A percentile compares a stretch with the other conserved stretches of the same genome.
These are phyloP conservation scores for Cynanchum wilfordii DNA, from an alignment of 257 asterid genomes.

Conservation along the genomic window DNA sequence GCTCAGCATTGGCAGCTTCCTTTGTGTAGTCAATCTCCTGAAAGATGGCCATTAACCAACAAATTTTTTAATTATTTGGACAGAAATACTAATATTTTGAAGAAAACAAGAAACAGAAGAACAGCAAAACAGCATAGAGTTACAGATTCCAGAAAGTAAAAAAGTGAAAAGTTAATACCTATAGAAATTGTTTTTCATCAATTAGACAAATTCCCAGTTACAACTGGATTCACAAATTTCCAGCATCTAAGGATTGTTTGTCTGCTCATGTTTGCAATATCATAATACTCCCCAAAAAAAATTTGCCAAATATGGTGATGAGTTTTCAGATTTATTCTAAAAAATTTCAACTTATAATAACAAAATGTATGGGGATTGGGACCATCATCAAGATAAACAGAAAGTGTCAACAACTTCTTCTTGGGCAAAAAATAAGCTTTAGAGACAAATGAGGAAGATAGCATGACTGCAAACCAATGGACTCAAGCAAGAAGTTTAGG, in stretches of 20 bases:
- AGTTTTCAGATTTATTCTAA: not conserved
- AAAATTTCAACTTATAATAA: not conserved
- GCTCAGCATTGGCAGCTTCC: constrained; percentile 84
- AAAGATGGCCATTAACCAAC: constrained; percentile 11
- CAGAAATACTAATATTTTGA: not conserved
- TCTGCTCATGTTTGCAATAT: not conserved
- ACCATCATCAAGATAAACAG: not conserved
- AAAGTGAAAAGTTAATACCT: not conserved
- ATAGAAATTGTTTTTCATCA: not conserved
- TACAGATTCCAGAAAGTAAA: not conserved
- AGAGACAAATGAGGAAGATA: not conserved
- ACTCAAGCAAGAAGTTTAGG: not conserved
- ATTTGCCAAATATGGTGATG: not conserved
- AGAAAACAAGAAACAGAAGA: constrained; percentile 1
- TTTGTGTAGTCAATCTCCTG: constrained; percentile 88
- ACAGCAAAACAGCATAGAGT: not conserved
- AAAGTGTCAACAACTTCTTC: not conserved
- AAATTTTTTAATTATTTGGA: not conserved
- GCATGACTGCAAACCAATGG: not conserved
- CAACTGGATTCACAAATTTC: not conserved
- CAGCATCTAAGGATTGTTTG: not conserved
- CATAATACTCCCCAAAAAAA: not conserved
- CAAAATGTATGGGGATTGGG: not conserved
- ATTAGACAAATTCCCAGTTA: not conserved
- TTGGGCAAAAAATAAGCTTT: not conserved